Conservation (phyloP, 2,329 filamentous ascomycete species). For the Colletotrichum agaves region DNA sequence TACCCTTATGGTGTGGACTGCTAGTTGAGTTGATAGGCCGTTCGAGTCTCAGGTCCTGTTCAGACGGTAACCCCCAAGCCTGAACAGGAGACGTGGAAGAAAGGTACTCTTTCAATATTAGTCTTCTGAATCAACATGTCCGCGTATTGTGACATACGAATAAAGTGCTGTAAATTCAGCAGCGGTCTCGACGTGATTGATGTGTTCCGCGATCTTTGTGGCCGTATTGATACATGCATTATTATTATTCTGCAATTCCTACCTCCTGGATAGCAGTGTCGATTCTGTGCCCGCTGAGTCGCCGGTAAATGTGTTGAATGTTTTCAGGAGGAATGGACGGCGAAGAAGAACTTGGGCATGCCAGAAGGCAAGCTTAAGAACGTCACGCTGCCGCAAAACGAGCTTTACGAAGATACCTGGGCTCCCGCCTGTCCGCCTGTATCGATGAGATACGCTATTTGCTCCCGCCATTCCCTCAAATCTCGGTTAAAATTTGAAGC, state of each 20-base stretch:
- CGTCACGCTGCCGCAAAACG: conserved; percentile 50
- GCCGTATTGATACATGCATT: conserved; percentile 51
- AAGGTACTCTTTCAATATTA: conserved; percentile 36
- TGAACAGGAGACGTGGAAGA: conserved; percentile 7
- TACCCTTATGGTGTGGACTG: accelerated
- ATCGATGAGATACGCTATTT: conserved; percentile 50
- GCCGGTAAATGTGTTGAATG: conserved; percentile 41
- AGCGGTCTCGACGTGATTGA: conserved; percentile 50
- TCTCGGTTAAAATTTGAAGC: conserved; percentile 45
- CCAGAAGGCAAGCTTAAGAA: conserved; percentile 54
- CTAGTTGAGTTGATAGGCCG: neutral
- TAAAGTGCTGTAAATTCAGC: conserved; percentile 52
- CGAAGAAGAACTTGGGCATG: conserved; percentile 53
- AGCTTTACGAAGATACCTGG: conserved; percentile 46
- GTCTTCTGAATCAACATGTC: neutral
- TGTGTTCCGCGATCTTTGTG: conserved; percentile 49
- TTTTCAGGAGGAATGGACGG: conserved; percentile 50
- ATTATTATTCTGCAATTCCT: conserved; percentile 37
- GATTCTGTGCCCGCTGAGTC: neutral
- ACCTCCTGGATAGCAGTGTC: conserved; percentile 4
- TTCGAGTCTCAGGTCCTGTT: neutral
- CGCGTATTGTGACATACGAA: conserved; percentile 45
- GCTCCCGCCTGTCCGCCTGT: conserved; percentile 51
- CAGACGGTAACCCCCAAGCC: neutral
- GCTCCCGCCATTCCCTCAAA: conserved; percentile 47